These are phyloP conservation scores for Crithidia acanthocephali DNA, from an alignment of 208 protist genomes.

Conservation along the genomic window DNA sequence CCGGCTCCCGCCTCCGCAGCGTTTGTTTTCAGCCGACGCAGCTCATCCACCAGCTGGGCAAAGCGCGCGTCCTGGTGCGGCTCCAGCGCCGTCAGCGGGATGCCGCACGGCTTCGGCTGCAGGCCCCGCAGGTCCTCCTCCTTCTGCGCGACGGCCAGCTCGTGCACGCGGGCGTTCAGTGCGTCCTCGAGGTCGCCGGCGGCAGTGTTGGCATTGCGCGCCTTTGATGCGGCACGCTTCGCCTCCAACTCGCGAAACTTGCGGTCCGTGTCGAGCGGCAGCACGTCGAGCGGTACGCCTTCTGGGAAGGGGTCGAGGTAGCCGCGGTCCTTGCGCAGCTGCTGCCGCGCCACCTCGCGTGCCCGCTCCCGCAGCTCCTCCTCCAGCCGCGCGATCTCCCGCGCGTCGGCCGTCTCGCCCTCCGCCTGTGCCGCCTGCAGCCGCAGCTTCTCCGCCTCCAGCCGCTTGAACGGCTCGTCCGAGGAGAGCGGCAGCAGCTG, in stretches of 20 bases:
- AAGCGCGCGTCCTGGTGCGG: slow-evolving; percentile 72
- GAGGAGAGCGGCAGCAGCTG: slow-evolving; percentile 53
- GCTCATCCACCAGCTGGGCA: slow-evolving; percentile 52
- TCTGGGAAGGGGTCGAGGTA: slow-evolving; percentile 71
- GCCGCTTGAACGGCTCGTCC: slow-evolving; percentile 57
- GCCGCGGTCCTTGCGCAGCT: slow-evolving; percentile 56
- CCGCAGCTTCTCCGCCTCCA: slow-evolving; percentile 54
- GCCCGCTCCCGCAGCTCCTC: slow-evolving; percentile 55
- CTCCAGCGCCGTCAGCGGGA: slow-evolving; percentile 53
- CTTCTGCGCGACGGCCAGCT: slow-evolving; percentile 63
- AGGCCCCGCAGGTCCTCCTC: slow-evolving; percentile 59
- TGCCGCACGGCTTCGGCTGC: slow-evolving; percentile 41
- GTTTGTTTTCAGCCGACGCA: slow-evolving; percentile 53
- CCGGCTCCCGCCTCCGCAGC: neutral
- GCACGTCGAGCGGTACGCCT: slow-evolving; percentile 55
- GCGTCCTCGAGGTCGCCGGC: slow-evolving; percentile 63
- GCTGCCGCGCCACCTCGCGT: slow-evolving; percentile 53
- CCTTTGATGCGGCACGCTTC: slow-evolving; percentile 61
- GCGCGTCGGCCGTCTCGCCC: slow-evolving; percentile 28
- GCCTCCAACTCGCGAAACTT: slow-evolving; percentile 67
- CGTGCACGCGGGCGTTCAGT: slow-evolving; percentile 66
- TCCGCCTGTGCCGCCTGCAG: slow-evolving; percentile 36
- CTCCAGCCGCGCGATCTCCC: slow-evolving; percentile 53
- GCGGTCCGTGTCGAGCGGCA: slow-evolving; percentile 70
- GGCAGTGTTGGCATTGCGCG: slow-evolving; percentile 42